These are phyloP conservation scores for Cenococcum geophilum DNA, from an alignment of 495 filamentous ascomycete species.

Conservation along the genomic window DNA sequence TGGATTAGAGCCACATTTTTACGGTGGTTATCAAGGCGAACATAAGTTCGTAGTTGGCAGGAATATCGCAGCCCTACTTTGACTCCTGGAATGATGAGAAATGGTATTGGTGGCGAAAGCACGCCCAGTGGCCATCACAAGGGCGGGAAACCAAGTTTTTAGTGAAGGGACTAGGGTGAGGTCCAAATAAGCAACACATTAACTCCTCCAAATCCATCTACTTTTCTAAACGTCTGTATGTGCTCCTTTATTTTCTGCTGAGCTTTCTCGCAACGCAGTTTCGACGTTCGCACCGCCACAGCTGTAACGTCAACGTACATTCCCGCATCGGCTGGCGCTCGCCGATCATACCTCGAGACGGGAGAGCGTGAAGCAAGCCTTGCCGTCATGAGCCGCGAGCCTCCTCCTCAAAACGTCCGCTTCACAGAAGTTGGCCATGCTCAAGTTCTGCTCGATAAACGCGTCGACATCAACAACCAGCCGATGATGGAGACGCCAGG, in stretches of 20 bases:
- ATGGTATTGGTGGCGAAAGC: too few species aligned
- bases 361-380: not conserved
- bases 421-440: not conserved
- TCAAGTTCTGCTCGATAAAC: not conserved
- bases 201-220: not conserved
- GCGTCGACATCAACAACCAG: not conserved
- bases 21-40: too few species aligned
- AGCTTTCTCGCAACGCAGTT: not conserved
- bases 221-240: not conserved
- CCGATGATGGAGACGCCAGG: slow-evolving; percentile 12
- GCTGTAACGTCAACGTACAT: not conserved
- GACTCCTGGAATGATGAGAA: too few species aligned
- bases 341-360: slow-evolving; percentile 1
- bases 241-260: not conserved
- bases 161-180: too few species aligned
- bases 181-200: not conserved
- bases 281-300: slow-evolving; percentile 1
- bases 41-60: too few species aligned
- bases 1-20: too few species aligned
- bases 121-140: too few species aligned
- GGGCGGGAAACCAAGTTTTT: too few species aligned
- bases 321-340: not conserved
- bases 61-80: too few species aligned
- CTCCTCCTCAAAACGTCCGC: slow-evolving; percentile 2
- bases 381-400: slow-evolving; percentile 3